A percentile compares a stretch with the other conserved stretches of the same genome.
Evolutionary conservation across 2,329 filamentous ascomycete genomes (phyloP).

Genomic region (Diplodia corticola): DNA sequence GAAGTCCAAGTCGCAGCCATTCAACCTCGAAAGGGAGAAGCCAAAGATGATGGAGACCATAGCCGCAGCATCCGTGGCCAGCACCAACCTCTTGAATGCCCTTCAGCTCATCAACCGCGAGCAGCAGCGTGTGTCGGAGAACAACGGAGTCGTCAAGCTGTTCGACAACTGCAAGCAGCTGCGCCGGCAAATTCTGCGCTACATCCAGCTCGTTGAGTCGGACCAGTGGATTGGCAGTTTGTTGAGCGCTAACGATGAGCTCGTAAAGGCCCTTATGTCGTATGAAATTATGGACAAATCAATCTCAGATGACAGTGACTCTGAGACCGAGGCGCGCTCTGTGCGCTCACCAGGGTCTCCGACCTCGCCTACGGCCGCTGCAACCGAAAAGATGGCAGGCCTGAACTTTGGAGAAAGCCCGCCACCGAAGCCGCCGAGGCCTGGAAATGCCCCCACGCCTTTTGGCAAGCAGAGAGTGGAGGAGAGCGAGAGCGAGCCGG

Average conservation of each 20-base stretch:
- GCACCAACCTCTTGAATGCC: conserved; percentile 86
- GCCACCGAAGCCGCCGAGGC: conserved; percentile 53
- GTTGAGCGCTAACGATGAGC: conserved; percentile 90
- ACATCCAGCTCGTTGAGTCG: conserved; percentile 84
- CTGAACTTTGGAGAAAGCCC: conserved; percentile 44
- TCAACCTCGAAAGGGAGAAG: conserved; percentile 86
- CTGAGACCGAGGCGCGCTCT: conserved; percentile 53
- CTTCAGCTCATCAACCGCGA: conserved; percentile 91
- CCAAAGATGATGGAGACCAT: conserved; percentile 84
- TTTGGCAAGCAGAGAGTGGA: conserved; percentile 43
- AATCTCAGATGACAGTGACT: conserved; percentile 71
- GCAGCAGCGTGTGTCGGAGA: conserved; percentile 81
- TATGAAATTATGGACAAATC: conserved; percentile 92
- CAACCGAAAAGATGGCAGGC: conserved; percentile 47
- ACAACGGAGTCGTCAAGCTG: conserved; percentile 68
- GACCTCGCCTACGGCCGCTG: conserved; percentile 23
- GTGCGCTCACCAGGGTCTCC: conserved; percentile 21
- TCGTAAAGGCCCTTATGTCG: conserved; percentile 90
- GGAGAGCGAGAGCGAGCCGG: conserved; percentile 58
- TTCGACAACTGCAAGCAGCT: conserved; percentile 88
- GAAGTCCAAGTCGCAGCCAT: conserved; percentile 60
- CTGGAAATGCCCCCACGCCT: conserved; percentile 39
- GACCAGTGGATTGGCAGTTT: conserved; percentile 91
- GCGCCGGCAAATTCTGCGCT: conserved; percentile 80
- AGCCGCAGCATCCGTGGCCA: conserved; percentile 82